Conservation (phyloP, 192 early-diverging fungal genomes). For the Coemansia biformis region DNA sequence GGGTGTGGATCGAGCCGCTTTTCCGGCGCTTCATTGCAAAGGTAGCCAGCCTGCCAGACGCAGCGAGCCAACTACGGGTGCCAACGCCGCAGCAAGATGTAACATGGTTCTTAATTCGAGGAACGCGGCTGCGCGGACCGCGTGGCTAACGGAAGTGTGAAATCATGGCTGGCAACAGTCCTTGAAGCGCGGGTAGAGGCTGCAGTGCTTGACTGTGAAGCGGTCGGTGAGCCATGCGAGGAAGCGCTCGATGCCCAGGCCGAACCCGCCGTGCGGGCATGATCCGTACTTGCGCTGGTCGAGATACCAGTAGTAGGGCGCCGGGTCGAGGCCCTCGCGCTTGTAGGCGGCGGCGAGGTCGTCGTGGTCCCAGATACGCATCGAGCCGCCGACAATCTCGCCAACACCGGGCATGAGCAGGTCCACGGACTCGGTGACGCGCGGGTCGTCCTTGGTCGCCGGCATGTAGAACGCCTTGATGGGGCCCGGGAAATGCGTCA, state of each 20-base stretch:
- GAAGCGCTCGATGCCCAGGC: constrained; percentile 95
- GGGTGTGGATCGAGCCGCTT: too few species aligned
- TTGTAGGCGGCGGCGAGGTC: constrained; percentile 77
- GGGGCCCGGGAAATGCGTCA: constrained; percentile 93
- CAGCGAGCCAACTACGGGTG: too few species aligned
- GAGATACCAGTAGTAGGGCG: constrained; percentile 98
- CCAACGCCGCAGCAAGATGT: too few species aligned
- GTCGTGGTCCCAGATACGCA: constrained; percentile 86
- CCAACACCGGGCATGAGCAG: constrained; percentile 97
- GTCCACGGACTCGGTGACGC: constrained; percentile 94
- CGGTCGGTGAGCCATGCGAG: constrained; percentile 94
- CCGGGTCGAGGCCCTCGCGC: constrained; percentile 89
- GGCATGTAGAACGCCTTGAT: constrained; percentile 99
- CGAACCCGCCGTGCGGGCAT: constrained; percentile 96
- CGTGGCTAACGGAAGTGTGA: too few species aligned
- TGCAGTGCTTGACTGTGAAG: constrained; percentile 84
- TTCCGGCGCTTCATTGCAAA: too few species aligned
- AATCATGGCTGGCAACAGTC: constrained; percentile 80
- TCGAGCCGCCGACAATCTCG: constrained; percentile 97
- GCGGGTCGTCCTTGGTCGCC: constrained; percentile 69
- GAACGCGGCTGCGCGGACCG: too few species aligned
- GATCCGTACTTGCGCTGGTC: constrained; percentile 99
- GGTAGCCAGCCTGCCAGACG: too few species aligned
- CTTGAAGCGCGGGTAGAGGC: constrained; percentile 89
- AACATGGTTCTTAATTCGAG: too few species aligned